Evolutionary conservation across 805 yeast genomes (phyloP).

Genomic region (Candida lessepsii): DNA sequence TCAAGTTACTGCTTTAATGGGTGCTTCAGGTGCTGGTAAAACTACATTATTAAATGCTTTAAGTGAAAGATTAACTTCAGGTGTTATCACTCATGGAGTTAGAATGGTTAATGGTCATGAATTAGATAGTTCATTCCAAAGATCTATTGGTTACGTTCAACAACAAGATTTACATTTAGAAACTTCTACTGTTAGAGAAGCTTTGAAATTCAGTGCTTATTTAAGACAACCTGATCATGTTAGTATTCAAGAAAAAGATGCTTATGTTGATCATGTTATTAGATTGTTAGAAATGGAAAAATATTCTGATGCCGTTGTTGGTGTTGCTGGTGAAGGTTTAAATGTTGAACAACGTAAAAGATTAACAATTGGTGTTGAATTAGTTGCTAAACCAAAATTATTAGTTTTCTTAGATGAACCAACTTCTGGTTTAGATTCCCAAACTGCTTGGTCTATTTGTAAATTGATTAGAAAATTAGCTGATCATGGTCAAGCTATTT

Average conservation of each 20-base stretch:
- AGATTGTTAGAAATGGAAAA: conserved; percentile 64
- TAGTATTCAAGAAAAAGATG: conserved; percentile 57
- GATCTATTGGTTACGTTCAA: conserved; percentile 78
- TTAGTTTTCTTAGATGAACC: conserved; percentile 61
- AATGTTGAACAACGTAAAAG: conserved; percentile 43
- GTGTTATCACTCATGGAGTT: conserved; percentile 68
- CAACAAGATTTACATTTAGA: conserved; percentile 77
- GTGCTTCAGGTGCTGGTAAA: conserved; percentile 87
- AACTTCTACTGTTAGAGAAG: conserved; percentile 73
- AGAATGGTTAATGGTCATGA: conserved; percentile 64
- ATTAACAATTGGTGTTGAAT: conserved; percentile 42
- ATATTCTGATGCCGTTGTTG: conserved; percentile 76
- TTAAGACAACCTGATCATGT: conserved; percentile 64
- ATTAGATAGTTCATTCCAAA: conserved; percentile 64
- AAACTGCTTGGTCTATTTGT: conserved; percentile 57
- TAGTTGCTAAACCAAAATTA: conserved; percentile 40
- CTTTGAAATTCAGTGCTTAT: conserved; percentile 67
- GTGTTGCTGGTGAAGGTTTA: conserved; percentile 66
- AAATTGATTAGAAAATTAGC: conserved; percentile 48
- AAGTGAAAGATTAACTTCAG: conserved; percentile 69
- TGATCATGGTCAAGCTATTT: conserved; percentile 61
- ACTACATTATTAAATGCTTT: conserved; percentile 73
- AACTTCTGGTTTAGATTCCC: conserved; percentile 60
- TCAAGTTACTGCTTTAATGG: conserved; percentile 78
- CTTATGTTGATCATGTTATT: conserved; percentile 67